Percentiles rank a stretch among this genome's conserved stretches.
phyloP scores from a whole-genome alignment of 2,329 filamentous ascomycete genomes.

The Hirsutella thompsonii region DNA sequence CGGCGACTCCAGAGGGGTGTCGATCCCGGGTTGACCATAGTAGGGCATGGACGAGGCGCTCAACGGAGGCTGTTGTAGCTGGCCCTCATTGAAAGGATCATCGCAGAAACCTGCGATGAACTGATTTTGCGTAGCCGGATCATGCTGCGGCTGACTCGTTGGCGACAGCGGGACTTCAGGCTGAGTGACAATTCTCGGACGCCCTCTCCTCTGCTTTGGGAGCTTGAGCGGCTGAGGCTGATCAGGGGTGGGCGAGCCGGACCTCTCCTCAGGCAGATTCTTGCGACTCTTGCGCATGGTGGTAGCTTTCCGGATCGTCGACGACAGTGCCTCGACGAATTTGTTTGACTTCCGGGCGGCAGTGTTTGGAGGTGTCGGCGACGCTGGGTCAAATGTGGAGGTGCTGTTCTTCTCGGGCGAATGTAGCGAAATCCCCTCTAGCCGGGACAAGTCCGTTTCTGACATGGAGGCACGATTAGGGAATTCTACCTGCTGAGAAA shows the following conservation, averaged over 20 bases:
- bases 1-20: constrained; percentile 26
- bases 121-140: constrained; percentile 10
- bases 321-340: constrained; percentile 27
- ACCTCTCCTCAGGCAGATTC: constrained; percentile 8
- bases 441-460: constrained; percentile 31
- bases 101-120: constrained; percentile 25
- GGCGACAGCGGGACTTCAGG: constrained; percentile 10
- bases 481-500: constrained; percentile 9
- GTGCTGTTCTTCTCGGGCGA: constrained; percentile 16
- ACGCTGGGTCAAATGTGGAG: constrained; percentile 17
- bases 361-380: constrained; percentile 18
- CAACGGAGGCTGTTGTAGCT: constrained; percentile 10
- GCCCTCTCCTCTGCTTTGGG: constrained; percentile 17
- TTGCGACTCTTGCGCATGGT: constrained; percentile 19
- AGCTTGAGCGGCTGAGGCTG: constrained; percentile 16
- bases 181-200: constrained; percentile 8
- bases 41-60: constrained; percentile 12
- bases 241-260: constrained; percentile 15
- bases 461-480: constrained; percentile 27
- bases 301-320: constrained; percentile 26
- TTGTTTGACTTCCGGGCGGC: constrained; percentile 21
- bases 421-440: constrained; percentile 34
- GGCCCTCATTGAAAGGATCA: constrained; percentile 23
- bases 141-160: constrained; percentile 12
- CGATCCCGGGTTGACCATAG: constrained; percentile 18